Evolutionary conservation across 2,329 filamentous ascomycete species (phyloP).

Genomic region (Orbilia quercus): DNA sequence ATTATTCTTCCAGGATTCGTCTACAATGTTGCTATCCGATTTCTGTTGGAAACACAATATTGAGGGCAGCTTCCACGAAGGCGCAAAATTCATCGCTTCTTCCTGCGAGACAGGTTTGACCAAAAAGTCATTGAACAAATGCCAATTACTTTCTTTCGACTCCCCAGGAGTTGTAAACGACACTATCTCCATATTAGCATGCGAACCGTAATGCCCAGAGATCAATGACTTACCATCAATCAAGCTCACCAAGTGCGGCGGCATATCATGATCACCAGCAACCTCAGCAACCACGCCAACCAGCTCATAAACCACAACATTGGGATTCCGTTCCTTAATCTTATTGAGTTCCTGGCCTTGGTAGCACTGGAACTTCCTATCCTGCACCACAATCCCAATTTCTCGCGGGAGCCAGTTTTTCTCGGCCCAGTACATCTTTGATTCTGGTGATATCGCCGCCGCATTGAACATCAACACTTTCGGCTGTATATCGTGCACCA

Average conservation of each 20-base stretch:
- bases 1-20: slow-evolving; percentile 84
- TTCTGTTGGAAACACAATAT: slow-evolving; percentile 88
- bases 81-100: slow-evolving; percentile 89
- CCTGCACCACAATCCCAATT: slow-evolving; percentile 89
- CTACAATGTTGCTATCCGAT: slow-evolving; percentile 80
- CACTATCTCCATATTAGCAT: slow-evolving; percentile 64
- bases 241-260: slow-evolving; percentile 89
- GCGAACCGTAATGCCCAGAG: not conserved
- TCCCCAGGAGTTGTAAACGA: slow-evolving; percentile 73
- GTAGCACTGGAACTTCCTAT: slow-evolving; percentile 93
- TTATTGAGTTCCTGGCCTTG: slow-evolving; percentile 88
- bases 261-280: slow-evolving; percentile 83
- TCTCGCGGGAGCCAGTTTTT: slow-evolving; percentile 93
- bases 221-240: slow-evolving; percentile 74
- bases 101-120: slow-evolving; percentile 82
- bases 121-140: slow-evolving; percentile 96
- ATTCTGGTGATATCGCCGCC: slow-evolving; percentile 76
- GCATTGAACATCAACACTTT: slow-evolving; percentile 87
- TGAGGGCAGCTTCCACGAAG: slow-evolving; percentile 90
- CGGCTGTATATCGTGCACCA: slow-evolving; percentile 78
- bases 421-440: slow-evolving; percentile 84
- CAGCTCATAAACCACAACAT: slow-evolving; percentile 88
- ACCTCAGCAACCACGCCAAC: slow-evolving; percentile 91
- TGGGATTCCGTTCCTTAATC: slow-evolving; percentile 77
- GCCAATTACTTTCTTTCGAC: slow-evolving; percentile 79